These are phyloP conservation scores for Brassica cretica DNA, from an alignment of 345 rosid genomes.

Conservation along the genomic window DNA sequence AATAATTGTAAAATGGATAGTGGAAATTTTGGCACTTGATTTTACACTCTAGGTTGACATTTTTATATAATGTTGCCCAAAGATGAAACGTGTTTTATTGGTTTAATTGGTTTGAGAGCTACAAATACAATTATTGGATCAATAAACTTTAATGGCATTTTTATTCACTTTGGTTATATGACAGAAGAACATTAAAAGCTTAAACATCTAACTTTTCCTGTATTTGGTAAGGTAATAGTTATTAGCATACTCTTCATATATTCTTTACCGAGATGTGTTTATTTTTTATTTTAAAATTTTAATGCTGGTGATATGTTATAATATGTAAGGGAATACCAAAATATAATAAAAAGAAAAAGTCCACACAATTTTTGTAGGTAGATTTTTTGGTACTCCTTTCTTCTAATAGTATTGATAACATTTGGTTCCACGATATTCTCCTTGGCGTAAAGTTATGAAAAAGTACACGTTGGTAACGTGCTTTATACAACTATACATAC, in stretches of 20 bases:
- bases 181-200: too few relatives aligned
- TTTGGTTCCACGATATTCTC: neutral
- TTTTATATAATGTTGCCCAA: neutral
- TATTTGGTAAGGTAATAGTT: too few relatives aligned
- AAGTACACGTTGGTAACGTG: conserved; percentile 32
- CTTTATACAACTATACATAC: conserved; percentile 6
- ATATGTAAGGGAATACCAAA: too few relatives aligned
- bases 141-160: neutral
- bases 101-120: neutral
- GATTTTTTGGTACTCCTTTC: too few relatives aligned
- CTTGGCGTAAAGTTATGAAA: conserved; percentile 21
- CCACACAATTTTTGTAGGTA: too few relatives aligned
- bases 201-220: too few relatives aligned
- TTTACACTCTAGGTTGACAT: neutral
- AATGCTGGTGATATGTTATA: too few relatives aligned
- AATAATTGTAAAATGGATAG: neutral
- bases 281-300: too few relatives aligned
- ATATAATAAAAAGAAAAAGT: too few relatives aligned
- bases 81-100: neutral
- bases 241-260: too few relatives aligned
- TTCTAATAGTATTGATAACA: neutral
- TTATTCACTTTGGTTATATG: too few relatives aligned
- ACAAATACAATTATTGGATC: neutral
- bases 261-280: too few relatives aligned
- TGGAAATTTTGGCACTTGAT: neutral